Evolutionary conservation across 75 land plant species (phyloP).

Genomic region (Selaginella tamariscina): DNA sequence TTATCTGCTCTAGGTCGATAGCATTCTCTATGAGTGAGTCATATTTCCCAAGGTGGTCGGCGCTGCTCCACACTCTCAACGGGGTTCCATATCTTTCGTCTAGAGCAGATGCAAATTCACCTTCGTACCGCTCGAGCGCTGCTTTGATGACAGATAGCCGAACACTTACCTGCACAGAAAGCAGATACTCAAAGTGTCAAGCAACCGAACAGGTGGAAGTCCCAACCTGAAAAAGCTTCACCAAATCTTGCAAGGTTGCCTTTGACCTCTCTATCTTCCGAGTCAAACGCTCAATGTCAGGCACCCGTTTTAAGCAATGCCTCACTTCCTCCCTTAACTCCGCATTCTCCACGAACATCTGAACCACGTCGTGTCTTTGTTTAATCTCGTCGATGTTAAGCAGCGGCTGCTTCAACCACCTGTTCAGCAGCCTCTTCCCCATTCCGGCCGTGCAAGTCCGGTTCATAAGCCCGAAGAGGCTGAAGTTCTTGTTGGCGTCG

Average conservation of each 20-base stretch:
- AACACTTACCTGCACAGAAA: slow-evolving; percentile 56
- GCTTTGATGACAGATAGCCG: slow-evolving; percentile 60
- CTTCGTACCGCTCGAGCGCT: slow-evolving; percentile 50
- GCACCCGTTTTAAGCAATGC: slow-evolving; percentile 71
- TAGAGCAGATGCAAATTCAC: slow-evolving; percentile 53
- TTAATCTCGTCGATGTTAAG: slow-evolving; percentile 73
- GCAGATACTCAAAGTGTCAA: neutral
- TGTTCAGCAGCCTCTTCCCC: slow-evolving; percentile 85
- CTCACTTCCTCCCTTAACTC: slow-evolving; percentile 64
- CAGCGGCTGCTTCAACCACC: slow-evolving; percentile 96
- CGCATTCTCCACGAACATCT: slow-evolving; percentile 81
- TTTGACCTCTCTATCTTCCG: slow-evolving; percentile 52
- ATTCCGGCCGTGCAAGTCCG: slow-evolving; percentile 97
- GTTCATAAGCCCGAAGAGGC: slow-evolving; percentile 93
- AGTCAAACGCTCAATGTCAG: slow-evolving; percentile 75
- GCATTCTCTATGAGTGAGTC: slow-evolving; percentile 71
- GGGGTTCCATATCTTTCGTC: slow-evolving; percentile 40
- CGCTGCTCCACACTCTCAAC: slow-evolving; percentile 43
- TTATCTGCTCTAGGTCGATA: slow-evolving; percentile 82
- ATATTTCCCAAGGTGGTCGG: slow-evolving; percentile 66
- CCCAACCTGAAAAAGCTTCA: slow-evolving; percentile 85
- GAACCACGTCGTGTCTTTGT: slow-evolving; percentile 66
- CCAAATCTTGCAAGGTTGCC: slow-evolving; percentile 65
- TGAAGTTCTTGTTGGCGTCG: slow-evolving; percentile 90
- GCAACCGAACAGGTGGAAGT: neutral